These are phyloP conservation scores for Hysterangium stoloniferum DNA, from an alignment of 768 basidiomycete species.

Conservation along the genomic window DNA sequence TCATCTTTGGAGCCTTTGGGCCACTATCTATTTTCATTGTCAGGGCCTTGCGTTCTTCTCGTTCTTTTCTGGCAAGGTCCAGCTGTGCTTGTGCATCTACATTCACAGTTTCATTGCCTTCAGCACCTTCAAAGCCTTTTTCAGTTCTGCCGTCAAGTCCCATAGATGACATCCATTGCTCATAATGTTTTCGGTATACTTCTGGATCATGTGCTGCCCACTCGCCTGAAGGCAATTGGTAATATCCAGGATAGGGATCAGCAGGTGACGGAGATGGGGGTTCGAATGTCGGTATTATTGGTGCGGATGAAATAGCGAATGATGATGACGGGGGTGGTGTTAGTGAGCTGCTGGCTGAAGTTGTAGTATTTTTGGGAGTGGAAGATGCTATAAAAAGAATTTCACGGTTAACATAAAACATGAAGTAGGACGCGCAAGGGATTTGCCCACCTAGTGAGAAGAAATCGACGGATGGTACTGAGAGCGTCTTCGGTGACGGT, in stretches of 20 bases:
- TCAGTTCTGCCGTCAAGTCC: constrained; percentile 16
- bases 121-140: constrained; percentile 65
- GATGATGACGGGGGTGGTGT: constrained; percentile 1
- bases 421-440: background rate
- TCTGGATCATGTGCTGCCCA: constrained; percentile 69
- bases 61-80: constrained; percentile 57
- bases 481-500: constrained; percentile 1
- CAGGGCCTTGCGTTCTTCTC: constrained; percentile 69
- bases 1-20: constrained; percentile 66
- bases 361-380: constrained; percentile 17
- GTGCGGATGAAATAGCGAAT: constrained; percentile 54
- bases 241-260: constrained; percentile 84
- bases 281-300: constrained; percentile 54
- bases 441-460: constrained; percentile 53
- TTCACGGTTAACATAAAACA: background rate
- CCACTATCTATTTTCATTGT: constrained; percentile 52
- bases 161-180: constrained; percentile 43
- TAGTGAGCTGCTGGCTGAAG: constrained; percentile 15
- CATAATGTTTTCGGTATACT: constrained; percentile 61
- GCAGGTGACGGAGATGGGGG: constrained; percentile 66
- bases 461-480: constrained; percentile 45
- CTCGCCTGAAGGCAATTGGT: constrained; percentile 69
- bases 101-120: constrained; percentile 44
- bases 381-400: constrained; percentile 15
- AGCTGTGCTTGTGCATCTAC: constrained; percentile 67